Evolutionary conservation across 495 filamentous ascomycete genomes (phyloP).

Genomic region (Cercophora sp.): DNA sequence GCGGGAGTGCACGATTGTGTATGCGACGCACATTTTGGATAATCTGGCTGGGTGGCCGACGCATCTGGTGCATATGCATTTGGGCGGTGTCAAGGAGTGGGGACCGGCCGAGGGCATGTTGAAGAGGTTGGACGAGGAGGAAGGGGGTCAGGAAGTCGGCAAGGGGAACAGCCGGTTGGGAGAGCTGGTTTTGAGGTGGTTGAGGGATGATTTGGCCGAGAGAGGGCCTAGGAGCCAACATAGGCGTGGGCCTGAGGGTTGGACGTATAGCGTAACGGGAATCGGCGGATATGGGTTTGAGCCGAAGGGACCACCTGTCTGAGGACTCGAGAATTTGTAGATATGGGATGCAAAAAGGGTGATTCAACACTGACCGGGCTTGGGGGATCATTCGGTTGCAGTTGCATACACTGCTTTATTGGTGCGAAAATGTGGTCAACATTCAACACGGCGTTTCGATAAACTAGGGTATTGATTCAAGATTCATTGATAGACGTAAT

Average conservation of each 20-base stretch:
- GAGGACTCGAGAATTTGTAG: too few relatives aligned
- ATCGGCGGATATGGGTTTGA: conserved; percentile 81
- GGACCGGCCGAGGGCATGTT: conserved; percentile 59
- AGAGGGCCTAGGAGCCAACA: conserved; percentile 69
- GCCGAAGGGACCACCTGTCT: conserved; percentile 37
- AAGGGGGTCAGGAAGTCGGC: conserved; percentile 35
- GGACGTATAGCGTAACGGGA: conserved; percentile 65
- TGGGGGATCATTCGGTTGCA: not conserved
- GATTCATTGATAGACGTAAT: not conserved
- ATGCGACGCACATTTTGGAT: conserved; percentile 96
- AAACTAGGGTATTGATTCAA: too few relatives aligned
- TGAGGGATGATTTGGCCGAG: conserved; percentile 75
- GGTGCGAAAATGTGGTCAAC: too few relatives aligned
- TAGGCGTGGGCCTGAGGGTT: conserved; percentile 57
- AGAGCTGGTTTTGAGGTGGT: conserved; percentile 81
- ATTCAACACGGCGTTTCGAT: conserved; percentile 26
- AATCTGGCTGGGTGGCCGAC: conserved; percentile 90
- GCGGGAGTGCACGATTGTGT: conserved; percentile 84
- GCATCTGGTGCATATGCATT: conserved; percentile 90
- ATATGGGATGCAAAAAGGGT: too few relatives aligned
- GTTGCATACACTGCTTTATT: too few relatives aligned
- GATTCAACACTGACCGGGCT: not conserved
- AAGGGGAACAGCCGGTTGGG: conserved; percentile 72
- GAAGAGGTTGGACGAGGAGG: conserved; percentile 23
- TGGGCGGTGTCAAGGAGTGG: conserved; percentile 81